Evolutionary conservation across 371 early-diverging fungal species (phyloP).

Genomic region (Mortierella sp.): DNA sequence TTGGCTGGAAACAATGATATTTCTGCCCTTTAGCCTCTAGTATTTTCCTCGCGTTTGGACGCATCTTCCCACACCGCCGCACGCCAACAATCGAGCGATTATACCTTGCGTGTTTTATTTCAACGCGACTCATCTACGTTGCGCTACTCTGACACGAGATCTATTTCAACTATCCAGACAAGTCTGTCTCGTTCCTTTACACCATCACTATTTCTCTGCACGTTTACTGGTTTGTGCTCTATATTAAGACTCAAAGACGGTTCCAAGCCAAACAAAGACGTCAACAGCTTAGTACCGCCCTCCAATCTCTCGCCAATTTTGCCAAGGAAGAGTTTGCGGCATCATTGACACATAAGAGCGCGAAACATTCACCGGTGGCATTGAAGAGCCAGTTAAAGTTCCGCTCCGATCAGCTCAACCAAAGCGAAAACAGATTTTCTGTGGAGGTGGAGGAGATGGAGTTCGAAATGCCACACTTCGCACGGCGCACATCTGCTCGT

Average conservation of each 20-base stretch:
- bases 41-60: conserved; percentile 44
- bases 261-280: conserved; percentile 34
- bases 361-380: background rate
- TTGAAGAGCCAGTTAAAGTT: background rate
- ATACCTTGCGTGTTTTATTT: conserved; percentile 36
- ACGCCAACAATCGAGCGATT: conserved; percentile 27
- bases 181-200: conserved; percentile 47
- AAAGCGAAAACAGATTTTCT: conserved; percentile 6
- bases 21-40: conserved; percentile 36
- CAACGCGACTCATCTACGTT: conserved; percentile 42
- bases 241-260: conserved; percentile 32
- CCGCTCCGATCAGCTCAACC: background rate
- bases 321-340: conserved; percentile 13
- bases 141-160: conserved; percentile 52
- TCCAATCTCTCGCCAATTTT: conserved; percentile 16
- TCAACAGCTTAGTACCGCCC: conserved; percentile 14
- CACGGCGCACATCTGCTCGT: background rate
- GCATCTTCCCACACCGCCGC: conserved; percentile 52
- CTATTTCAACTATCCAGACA: conserved; percentile 53
- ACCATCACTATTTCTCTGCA: conserved; percentile 46
- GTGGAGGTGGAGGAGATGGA: conserved; percentile 11
- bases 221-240: conserved; percentile 51
- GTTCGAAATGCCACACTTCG: background rate
- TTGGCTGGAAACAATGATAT: background rate
- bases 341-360: background rate